phyloP scores from a whole-genome alignment of 2,329 filamentous ascomycete genomes.

The Aureobasidium sp. region DNA sequence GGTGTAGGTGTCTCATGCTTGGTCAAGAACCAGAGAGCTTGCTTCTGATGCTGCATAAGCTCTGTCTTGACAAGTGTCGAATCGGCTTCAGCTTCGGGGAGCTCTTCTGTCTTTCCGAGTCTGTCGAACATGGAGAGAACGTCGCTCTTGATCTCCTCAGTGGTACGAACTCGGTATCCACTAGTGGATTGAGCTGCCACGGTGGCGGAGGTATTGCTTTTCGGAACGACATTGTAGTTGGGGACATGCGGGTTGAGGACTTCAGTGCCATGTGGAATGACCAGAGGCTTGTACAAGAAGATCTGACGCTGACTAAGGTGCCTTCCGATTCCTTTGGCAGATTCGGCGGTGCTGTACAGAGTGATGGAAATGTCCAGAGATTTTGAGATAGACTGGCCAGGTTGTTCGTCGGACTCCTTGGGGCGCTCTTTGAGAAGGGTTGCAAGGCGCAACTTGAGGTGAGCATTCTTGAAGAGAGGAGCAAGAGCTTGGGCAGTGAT shows the following conservation, averaged over 20 bases:
- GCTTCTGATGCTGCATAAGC: constrained; percentile 79
- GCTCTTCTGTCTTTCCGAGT: constrained; percentile 64
- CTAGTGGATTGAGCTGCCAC: not conserved
- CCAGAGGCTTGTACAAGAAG: constrained; percentile 56
- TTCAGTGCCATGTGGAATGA: constrained; percentile 60
- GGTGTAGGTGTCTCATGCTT: constrained; percentile 58
- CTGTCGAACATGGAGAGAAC: constrained; percentile 84
- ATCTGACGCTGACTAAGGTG: constrained; percentile 60
- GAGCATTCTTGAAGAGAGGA: constrained; percentile 60
- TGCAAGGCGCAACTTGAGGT: constrained; percentile 60
- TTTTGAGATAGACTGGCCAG: constrained; percentile 55
- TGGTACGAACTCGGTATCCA: constrained; percentile 51
- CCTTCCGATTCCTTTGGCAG: constrained; percentile 58
- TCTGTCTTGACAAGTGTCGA: constrained; percentile 54
- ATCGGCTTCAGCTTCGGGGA: constrained; percentile 66
- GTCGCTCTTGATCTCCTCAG: constrained; percentile 79
- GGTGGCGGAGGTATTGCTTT: not conserved
- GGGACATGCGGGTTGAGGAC: constrained; percentile 69
- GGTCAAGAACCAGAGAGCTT: constrained; percentile 81
- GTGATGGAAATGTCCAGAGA: constrained; percentile 62
- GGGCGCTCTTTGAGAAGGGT: constrained; percentile 63
- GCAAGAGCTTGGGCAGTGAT: constrained; percentile 60
- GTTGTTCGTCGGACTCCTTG: constrained; percentile 55
- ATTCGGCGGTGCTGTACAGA: constrained; percentile 68
- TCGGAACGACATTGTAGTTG: constrained; percentile 29